Conservation (phyloP, 2,329 filamentous ascomycete species). For the Hypoxylon sp. region DNA sequence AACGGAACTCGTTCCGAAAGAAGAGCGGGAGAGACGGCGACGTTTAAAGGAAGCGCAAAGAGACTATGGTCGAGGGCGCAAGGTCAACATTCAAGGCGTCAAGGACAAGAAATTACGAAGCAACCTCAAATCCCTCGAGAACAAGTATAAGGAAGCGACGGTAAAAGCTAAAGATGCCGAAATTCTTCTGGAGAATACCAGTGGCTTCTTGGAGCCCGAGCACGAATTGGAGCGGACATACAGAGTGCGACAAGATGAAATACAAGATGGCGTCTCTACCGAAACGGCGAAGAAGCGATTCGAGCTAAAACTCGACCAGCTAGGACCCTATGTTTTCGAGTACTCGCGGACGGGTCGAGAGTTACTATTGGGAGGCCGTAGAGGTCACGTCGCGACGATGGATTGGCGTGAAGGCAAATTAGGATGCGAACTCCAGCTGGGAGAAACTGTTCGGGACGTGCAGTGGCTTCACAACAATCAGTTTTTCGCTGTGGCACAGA, state of each 20-base stretch:
- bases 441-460: constrained; percentile 90
- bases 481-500: constrained; percentile 94
- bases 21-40: constrained; percentile 66
- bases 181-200: constrained; percentile 88
- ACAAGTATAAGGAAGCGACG: constrained; percentile 84
- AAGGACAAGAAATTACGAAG: constrained; percentile 91
- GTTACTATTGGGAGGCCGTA: constrained; percentile 86
- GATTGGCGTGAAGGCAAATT: constrained; percentile 95
- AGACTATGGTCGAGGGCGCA: constrained; percentile 86
- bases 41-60: constrained; percentile 75
- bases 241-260: constrained; percentile 90
- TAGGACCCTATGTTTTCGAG: constrained; percentile 90
- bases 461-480: constrained; percentile 97
- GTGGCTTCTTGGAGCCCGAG: constrained; percentile 90
- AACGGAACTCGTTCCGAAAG: constrained; percentile 66
- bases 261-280: constrained; percentile 79
- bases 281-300: constrained; percentile 95
- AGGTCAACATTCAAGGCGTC: constrained; percentile 79
- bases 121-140: constrained; percentile 83
- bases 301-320: constrained; percentile 83
- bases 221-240: constrained; percentile 91
- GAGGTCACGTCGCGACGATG: constrained; percentile 96
- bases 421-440: constrained; percentile 90
- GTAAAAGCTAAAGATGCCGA: constrained; percentile 94
- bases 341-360: constrained; percentile 92